Percentiles rank a stretch among this genome's conserved stretches.
These are phyloP conservation scores for Pseudocercospora fijiensis DNA, from an alignment of 2,329 filamentous ascomycete genomes.

Conservation along the genomic window DNA sequence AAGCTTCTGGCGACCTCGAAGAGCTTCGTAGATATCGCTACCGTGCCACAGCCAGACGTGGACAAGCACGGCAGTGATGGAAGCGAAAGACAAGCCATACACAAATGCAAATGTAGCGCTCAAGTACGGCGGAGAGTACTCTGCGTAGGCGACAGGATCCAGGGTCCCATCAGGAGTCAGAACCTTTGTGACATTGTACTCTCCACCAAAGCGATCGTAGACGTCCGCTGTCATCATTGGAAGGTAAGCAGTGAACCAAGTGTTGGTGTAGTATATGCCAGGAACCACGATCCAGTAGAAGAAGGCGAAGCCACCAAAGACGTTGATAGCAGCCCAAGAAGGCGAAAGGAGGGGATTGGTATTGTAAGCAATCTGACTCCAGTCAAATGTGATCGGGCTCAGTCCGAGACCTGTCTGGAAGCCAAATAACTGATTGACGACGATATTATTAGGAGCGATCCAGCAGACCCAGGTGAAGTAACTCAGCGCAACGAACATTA, in stretches of 20 bases:
- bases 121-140: slow-evolving; percentile 47
- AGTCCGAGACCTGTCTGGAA: slow-evolving; percentile 82
- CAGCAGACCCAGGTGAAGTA: slow-evolving; percentile 89
- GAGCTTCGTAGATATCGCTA: slow-evolving; percentile 36
- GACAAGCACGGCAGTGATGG: slow-evolving; percentile 40
- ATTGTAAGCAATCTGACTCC: slow-evolving; percentile 85
- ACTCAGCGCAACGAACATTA: slow-evolving; percentile 79
- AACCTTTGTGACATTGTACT: slow-evolving; percentile 79
- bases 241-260: slow-evolving; percentile 75
- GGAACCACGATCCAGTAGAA: slow-evolving; percentile 48
- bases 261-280: slow-evolving; percentile 54
- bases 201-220: slow-evolving; percentile 77
- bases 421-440: slow-evolving; percentile 69
- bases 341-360: slow-evolving; percentile 60
- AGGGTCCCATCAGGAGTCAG: slow-evolving; percentile 50
- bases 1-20: slow-evolving; percentile 30
- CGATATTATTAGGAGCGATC: slow-evolving; percentile 83
- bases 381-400: slow-evolving; percentile 84
- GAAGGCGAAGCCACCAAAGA: slow-evolving; percentile 46
- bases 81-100: slow-evolving; percentile 42
- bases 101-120: slow-evolving; percentile 42
- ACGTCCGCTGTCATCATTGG: slow-evolving; percentile 81
- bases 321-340: slow-evolving; percentile 44
- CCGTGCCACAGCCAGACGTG: slow-evolving; percentile 41
- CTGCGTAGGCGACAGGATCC: slow-evolving; percentile 33